Conservation (phyloP, 2,329 filamentous ascomycete genomes). For the Penicillium brevicompactum region DNA sequence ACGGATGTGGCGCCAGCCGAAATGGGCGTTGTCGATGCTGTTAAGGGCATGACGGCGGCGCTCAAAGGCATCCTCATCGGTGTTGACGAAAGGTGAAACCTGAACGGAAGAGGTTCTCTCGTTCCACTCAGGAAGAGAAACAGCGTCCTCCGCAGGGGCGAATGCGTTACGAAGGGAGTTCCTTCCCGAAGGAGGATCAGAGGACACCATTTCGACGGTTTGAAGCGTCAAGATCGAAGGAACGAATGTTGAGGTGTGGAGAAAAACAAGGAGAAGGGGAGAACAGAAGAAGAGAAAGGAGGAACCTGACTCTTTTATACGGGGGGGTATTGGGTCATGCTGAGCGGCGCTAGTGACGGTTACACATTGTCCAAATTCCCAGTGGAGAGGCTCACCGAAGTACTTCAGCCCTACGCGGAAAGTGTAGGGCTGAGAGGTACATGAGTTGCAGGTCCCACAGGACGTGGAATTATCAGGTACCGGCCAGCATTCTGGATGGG, state of each 20-base stretch:
- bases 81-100: neutral
- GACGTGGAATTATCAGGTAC: neutral
- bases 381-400: neutral
- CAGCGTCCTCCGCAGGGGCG: neutral
- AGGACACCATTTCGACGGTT: neutral
- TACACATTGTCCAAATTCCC: neutral
- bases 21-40: constrained; percentile 78
- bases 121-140: neutral
- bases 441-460: neutral
- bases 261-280: neutral
- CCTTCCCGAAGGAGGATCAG: neutral
- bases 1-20: constrained; percentile 82
- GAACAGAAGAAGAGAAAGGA: neutral
- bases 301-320: neutral
- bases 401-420: neutral
- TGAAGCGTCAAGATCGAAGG: no score
- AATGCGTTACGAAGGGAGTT: neutral
- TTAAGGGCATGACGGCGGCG: constrained; percentile 76
- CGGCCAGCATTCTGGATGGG: neutral
- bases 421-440: neutral
- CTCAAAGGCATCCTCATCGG: constrained; percentile 67
- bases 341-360: neutral
- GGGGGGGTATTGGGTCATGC: neutral
- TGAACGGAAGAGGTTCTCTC: neutral
- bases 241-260: neutral